Conservation (phyloP, 441 rosid genomes). For the Syzygium malaccense region DNA sequence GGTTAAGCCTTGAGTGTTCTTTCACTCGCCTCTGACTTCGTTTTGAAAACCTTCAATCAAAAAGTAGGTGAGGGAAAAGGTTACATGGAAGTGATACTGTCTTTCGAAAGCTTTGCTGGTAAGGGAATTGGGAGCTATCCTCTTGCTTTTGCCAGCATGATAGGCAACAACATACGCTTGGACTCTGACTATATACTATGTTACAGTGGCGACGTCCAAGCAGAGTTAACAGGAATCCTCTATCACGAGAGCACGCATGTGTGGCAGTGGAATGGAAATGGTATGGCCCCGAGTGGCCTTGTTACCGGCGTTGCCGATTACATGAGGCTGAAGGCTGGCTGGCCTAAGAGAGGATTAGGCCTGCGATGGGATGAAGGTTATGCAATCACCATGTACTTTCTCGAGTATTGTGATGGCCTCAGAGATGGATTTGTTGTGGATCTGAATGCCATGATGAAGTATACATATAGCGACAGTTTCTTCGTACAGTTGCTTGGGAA, state of each 20-base stretch:
- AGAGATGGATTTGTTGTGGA: not conserved
- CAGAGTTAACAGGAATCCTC: constrained; percentile 25
- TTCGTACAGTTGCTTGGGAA: not conserved
- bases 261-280: constrained; percentile 21
- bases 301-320: constrained; percentile 17
- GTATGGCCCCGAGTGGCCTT: constrained; percentile 4
- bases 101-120: not conserved
- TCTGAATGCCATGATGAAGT: not conserved
- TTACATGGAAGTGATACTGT: not conserved
- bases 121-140: not conserved
- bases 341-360: not conserved
- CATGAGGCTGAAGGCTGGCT: constrained; percentile 3
- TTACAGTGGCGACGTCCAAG: not conserved
- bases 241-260: constrained; percentile 24
- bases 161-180: constrained; percentile 8
- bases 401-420: not conserved
- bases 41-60: not conserved
- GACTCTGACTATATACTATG: constrained; percentile 7
- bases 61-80: not conserved
- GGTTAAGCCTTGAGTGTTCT: not conserved
- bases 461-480: not conserved
- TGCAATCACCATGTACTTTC: not conserved
- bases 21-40: not conserved
- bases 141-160: not conserved
- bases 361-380: not conserved